These are phyloP conservation scores for Leccinum subtestaceum DNA, from an alignment of 768 basidiomycete genomes.

Conservation along the genomic window DNA sequence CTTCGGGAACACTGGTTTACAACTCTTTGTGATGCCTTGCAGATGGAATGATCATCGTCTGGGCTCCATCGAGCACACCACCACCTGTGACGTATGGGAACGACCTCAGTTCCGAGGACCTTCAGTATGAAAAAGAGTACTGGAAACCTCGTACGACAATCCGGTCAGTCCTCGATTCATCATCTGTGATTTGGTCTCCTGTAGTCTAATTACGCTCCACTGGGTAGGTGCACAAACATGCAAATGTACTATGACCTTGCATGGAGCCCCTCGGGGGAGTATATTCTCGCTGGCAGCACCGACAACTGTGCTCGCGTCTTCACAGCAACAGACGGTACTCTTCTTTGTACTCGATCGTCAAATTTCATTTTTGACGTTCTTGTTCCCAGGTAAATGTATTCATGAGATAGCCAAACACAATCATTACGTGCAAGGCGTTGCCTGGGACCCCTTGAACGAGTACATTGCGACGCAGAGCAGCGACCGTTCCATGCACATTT, in stretches of 20 bases:
- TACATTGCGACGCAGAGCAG: conserved; percentile 97
- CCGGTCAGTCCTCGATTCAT: conserved; percentile 46
- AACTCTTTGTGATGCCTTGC: not conserved
- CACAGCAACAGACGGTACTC: conserved; percentile 63
- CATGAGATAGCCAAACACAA: conserved; percentile 90
- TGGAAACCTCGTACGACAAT: conserved; percentile 91
- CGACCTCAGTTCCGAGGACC: conserved; percentile 72
- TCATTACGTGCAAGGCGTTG: conserved; percentile 97
- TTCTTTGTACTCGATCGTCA: not conserved
- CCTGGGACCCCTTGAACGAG: conserved; percentile 97
- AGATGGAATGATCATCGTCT: conserved; percentile 98
- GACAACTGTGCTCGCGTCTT: conserved; percentile 93
- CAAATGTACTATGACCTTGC: conserved; percentile 98
- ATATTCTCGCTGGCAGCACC: conserved; percentile 93
- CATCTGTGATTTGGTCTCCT: not conserved
- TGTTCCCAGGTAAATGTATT: conserved; percentile 69
- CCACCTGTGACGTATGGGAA: conserved; percentile 77
- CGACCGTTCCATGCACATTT: conserved; percentile 95
- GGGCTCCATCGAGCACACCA: conserved; percentile 80
- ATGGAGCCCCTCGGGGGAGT: conserved; percentile 95
- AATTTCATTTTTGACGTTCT: not conserved
- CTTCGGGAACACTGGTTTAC: conserved; percentile 1
- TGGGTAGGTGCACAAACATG: conserved; percentile 78
- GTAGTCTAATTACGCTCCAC: conserved; percentile 4
- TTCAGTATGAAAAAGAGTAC: conserved; percentile 88